A percentile compares a stretch with the other conserved stretches of the same genome.
Conservation (phyloP, 2,329 filamentous ascomycete genomes). For the Cordyceps tenuipes region DNA sequence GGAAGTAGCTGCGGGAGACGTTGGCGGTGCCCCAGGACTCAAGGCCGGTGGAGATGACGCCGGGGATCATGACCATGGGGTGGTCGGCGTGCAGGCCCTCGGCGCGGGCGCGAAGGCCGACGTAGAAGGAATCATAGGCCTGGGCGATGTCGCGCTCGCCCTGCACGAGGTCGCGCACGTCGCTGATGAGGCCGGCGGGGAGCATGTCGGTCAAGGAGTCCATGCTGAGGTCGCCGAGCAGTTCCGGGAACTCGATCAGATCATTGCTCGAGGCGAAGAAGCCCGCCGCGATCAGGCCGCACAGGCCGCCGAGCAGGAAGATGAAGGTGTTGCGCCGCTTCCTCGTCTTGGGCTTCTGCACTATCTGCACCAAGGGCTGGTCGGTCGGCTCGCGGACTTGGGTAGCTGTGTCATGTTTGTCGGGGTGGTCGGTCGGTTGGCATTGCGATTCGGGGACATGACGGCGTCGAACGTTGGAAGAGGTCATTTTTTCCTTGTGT, state of each 20-base stretch:
- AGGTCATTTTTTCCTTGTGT: not conserved
- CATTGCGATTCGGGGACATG: not conserved
- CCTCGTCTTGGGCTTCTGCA: conserved; percentile 42
- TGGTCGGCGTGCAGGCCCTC: conserved; percentile 78
- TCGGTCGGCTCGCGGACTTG: conserved; percentile 2
- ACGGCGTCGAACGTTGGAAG: conserved; percentile 5
- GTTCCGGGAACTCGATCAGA: conserved; percentile 68
- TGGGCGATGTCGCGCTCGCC: conserved; percentile 75
- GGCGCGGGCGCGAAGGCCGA: conserved; percentile 71
- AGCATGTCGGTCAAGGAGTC: conserved; percentile 81
- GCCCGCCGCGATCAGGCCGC: conserved; percentile 78
- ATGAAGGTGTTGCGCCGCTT: conserved; percentile 75
- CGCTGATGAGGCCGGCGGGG: conserved; percentile 74
- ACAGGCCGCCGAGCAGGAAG: conserved; percentile 81
- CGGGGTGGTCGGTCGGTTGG: not conserved
- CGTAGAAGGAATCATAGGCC: conserved; percentile 87
- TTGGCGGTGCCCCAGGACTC: conserved; percentile 95
- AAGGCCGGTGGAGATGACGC: conserved; percentile 92
- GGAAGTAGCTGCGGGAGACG: conserved; percentile 79
- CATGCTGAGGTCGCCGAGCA: conserved; percentile 63
- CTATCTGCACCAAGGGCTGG: conserved; percentile 31
- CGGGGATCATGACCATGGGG: conserved; percentile 93
- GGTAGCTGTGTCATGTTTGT: not conserved
- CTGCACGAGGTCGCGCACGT: conserved; percentile 79
- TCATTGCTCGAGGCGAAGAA: conserved; percentile 88